Evolutionary conservation across 73 alveolate species (phyloP), one percentile per base, ranked within the genome.

Genomic region (Paramecium caudatum): DNA sequence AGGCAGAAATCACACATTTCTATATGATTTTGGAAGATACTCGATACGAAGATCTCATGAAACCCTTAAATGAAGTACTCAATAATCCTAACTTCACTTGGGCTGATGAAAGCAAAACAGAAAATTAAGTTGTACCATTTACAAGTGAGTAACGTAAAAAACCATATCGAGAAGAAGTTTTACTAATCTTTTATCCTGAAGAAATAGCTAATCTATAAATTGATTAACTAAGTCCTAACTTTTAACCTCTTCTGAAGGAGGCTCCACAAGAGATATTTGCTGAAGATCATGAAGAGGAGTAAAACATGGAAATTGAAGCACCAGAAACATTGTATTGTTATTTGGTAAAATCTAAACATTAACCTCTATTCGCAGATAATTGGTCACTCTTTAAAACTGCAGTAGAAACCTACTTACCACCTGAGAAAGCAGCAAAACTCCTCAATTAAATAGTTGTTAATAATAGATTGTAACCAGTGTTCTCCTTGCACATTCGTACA

Each of bases 1-100:
- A 95, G 94, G 83, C 50, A 2, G 80, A 55, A 55, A 55, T 55
- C 3, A 30, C 83, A 2, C 47, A 65, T 65, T 65, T 65, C 5
- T 65, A 65, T 65, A 30, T 65, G 50, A 30, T 65, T 2, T 65
- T 65, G 2, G 83, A 65, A 33, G 83, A 65, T 65, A 65, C 61
- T 65, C 47, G 83, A 10, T 65, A 65, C 34, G 83, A 65, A 36
- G 83, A 65, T 33, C 16, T 65, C 33, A 13, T 65, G 32, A 30
- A 30, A 3, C 83, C 83, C 34, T 65, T 65, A 36, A 36, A 36
- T 65, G 83, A 65, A 36, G 83, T 65, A 16, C 83, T 65, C n/a
- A 32, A 19, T 3, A 13, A 32, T 9, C 46, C 80, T 6, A 55
- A 55, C 30, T 55, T 55, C 12, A 23, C 80, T 55, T 55, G 80